Conservation (phyloP, 257 asterid species). For the Lavandula angustifolia region DNA sequence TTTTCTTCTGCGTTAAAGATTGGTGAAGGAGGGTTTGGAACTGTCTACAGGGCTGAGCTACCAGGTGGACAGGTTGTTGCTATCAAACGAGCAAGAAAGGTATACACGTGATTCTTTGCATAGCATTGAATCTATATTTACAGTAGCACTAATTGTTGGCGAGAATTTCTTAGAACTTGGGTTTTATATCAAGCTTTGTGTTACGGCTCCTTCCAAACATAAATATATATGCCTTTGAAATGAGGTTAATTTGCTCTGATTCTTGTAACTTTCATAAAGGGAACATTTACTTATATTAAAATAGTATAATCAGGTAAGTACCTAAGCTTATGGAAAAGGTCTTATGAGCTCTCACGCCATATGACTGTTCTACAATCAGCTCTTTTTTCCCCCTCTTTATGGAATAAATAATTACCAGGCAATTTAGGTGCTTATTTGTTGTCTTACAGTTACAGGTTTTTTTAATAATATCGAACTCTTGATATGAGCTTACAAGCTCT, state of each 20-base stretch:
- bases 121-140: slow-evolving; percentile 4
- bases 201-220: background rate
- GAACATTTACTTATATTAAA: background rate
- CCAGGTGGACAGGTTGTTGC: slow-evolving; percentile 84
- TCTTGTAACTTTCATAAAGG: slow-evolving; percentile 1
- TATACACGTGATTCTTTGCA: slow-evolving; percentile 29
- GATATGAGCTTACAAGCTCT: background rate
- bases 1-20: slow-evolving; percentile 64
- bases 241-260: background rate
- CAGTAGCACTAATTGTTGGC: background rate
- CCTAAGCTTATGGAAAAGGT: background rate
- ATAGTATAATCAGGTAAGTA: background rate
- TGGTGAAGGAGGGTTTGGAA: slow-evolving; percentile 98
- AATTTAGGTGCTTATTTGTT: too few species aligned
- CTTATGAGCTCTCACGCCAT: background rate
- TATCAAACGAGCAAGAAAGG: slow-evolving; percentile 96
- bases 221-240: slow-evolving; percentile 1
- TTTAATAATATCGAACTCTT: background rate
- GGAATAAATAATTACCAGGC: too few species aligned
- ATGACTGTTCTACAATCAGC: background rate
- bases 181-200: background rate
- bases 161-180: slow-evolving; percentile 3
- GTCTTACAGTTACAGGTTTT: too few species aligned
- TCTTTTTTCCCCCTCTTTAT: too few species aligned
- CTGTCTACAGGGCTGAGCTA: slow-evolving; percentile 84